Evolutionary conservation across 2,329 filamentous ascomycete species (phyloP), one percentile per base, ranked within the genome.

Genomic region (Colletotrichum sansevieriae): DNA sequence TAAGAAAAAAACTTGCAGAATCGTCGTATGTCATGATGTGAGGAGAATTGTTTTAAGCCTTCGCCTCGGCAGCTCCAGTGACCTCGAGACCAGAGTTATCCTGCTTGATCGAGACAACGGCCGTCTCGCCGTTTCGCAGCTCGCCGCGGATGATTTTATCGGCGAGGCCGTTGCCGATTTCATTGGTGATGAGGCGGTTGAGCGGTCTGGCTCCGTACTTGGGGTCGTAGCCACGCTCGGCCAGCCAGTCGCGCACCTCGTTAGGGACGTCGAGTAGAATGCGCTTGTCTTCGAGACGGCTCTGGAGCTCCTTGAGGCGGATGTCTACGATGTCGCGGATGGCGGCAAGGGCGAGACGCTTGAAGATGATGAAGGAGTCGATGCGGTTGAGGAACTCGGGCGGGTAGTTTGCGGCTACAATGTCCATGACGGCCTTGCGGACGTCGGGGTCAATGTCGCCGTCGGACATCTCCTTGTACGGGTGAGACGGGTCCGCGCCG

Each of bases 341-440:
- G 15, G 95, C 95, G 18, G 86, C 83, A 35, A 86, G 87, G 1
- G 93, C 93, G 2, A 98, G 87, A 9, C 95, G 89, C 81, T 95
- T 95, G 85, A 98, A 98, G 76, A 98, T 84, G 78, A 98, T 98
- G 82, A 98, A 98, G 70, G 97, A 95, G 79, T 98, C 95, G 71
- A 98, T 94, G 20, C 96, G 89, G 82, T 99, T 98, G 72, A 98
- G 87, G 84, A 98, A 99, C 78, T 98, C 96, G 3, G 96, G 96
- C 5, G 95, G 90, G 77, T 98, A 91, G 59, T 83, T 84, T 9
- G 85, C 80, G 18, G 91, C 85, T 1, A 98, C 95, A 15, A 97
- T 90, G 75, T 97, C 92, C 90, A 98, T 94, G 62, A 98, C 95
- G 0, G 92, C 90, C 66, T 88, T 84, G 75, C 93, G 93, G 54